A percentile compares a stretch with the other conserved stretches of the same genome.
Evolutionary conservation across 805 yeast species (phyloP).

Genomic region (Metschnikowia shivogae): DNA sequence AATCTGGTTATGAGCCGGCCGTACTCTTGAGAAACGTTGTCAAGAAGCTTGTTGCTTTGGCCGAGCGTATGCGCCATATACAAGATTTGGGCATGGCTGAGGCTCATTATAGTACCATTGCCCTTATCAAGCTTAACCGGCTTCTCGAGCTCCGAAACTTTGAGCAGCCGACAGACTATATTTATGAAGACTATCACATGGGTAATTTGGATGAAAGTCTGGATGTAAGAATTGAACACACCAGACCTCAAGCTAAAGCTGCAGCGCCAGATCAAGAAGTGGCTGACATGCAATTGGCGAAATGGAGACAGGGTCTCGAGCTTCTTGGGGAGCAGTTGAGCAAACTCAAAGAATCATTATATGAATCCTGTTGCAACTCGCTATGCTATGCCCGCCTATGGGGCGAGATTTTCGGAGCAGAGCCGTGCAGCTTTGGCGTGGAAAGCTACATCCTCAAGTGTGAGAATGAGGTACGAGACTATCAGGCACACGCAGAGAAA

Average conservation of each 20-base stretch:
- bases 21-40: background rate
- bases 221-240: constrained; percentile 1
- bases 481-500: background rate
- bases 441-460: constrained; percentile 10
- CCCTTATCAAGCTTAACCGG: constrained; percentile 10
- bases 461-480: constrained; percentile 3
- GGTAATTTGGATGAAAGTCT: background rate
- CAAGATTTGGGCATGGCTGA: background rate
- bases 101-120: constrained; percentile 8
- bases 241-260: background rate
- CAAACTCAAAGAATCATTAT: background rate
- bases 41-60: background rate
- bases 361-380: background rate
- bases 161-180: constrained; percentile 1
- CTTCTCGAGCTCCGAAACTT: constrained; percentile 8
- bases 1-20: background rate
- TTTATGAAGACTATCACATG: constrained; percentile 6
- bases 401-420: background rate
- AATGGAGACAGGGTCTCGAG: background rate
- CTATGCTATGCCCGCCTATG: constrained; percentile 1
- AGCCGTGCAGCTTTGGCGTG: constrained; percentile 2
- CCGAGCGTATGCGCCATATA: constrained; percentile 1
- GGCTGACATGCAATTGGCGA: background rate
- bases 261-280: background rate
- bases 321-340: background rate